Conservation (phyloP, 768 basidiomycete species). For the Lyophyllum atratum region DNA sequence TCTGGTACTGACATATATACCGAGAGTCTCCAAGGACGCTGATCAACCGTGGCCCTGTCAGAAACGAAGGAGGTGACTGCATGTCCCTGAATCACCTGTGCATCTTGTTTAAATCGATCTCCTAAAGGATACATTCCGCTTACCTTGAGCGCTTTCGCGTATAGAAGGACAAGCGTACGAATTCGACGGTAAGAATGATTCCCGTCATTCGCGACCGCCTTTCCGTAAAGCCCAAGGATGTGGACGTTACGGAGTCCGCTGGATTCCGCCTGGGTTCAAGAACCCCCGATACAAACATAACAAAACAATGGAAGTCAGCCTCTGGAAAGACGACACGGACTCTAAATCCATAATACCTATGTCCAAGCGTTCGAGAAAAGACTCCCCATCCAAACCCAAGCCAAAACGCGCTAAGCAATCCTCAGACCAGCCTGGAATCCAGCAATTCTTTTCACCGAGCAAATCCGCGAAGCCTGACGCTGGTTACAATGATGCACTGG, state of each 20-base stretch:
- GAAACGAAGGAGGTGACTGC: neutral
- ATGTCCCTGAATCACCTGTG: neutral
- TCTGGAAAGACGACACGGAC: neutral
- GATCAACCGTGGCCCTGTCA: neutral
- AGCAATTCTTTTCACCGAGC: constrained; percentile 10
- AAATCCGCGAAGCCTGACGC: neutral
- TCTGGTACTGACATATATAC: neutral
- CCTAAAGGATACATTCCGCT: neutral
- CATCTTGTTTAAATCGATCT: neutral
- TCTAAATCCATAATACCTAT: neutral
- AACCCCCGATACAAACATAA: constrained; percentile 3
- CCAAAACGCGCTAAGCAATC: constrained; percentile 1
- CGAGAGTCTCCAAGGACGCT: neutral
- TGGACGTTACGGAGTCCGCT: neutral
- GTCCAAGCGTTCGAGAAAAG: constrained; percentile 7
- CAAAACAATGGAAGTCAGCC: neutral
- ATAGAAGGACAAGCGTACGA: neutral
- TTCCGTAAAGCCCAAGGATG: no score
- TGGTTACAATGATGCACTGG: neutral
- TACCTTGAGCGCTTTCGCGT: neutral
- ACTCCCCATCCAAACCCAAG: neutral
- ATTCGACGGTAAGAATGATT: neutral
- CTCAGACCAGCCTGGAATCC: constrained; percentile 6
- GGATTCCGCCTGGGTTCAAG: neutral
- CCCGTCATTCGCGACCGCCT: neutral